Percentiles rank a stretch among this genome's conserved stretches.
phyloP scores from a whole-genome alignment of 768 basidiomycete species.

The Macrolepiota fuliginosa region DNA sequence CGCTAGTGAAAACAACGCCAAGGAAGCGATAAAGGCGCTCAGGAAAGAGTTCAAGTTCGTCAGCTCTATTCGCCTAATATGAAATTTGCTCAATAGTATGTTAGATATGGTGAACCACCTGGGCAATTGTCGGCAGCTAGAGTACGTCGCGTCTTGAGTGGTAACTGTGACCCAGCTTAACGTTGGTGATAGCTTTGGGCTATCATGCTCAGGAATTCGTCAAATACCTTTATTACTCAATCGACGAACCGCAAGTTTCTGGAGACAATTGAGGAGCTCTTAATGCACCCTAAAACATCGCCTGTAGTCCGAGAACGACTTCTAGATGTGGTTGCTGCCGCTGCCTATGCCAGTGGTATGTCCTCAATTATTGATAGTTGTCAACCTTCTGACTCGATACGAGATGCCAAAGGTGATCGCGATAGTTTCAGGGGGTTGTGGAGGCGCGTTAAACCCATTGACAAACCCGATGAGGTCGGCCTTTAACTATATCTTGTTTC shows the following conservation, averaged over 20 bases:
- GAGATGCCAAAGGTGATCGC: conserved; percentile 23
- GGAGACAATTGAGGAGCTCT: conserved; percentile 73
- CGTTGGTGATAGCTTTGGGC: conserved; percentile 69
- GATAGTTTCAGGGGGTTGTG: conserved; percentile 72
- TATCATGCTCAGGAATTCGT: conserved; percentile 83
- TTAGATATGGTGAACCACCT: conserved; percentile 70
- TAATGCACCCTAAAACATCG: conserved; percentile 58
- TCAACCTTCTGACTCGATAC: background rate
- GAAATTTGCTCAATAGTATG: conserved; percentile 10
- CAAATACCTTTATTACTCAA: conserved; percentile 67
- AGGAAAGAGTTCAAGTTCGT: conserved; percentile 81
- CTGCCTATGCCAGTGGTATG: conserved; percentile 63
- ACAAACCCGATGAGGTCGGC: conserved; percentile 77
- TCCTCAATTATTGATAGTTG: background rate
- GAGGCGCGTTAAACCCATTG: conserved; percentile 74
- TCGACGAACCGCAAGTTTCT: conserved; percentile 75
- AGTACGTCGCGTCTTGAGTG: conserved; percentile 36
- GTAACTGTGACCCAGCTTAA: conserved; percentile 4
- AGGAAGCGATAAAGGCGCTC: conserved; percentile 81
- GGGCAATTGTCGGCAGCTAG: conserved; percentile 76
- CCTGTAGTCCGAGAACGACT: conserved; percentile 83
- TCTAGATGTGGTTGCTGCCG: conserved; percentile 78
- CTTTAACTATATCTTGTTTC: conserved; percentile 1
- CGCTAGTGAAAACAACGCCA: conserved; percentile 66
- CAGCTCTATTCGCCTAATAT: background rate